Evolutionary conservation across 345 rosid species (phyloP), one percentile per base, ranked within the genome.

Genomic region (Boechera stricta): DNA sequence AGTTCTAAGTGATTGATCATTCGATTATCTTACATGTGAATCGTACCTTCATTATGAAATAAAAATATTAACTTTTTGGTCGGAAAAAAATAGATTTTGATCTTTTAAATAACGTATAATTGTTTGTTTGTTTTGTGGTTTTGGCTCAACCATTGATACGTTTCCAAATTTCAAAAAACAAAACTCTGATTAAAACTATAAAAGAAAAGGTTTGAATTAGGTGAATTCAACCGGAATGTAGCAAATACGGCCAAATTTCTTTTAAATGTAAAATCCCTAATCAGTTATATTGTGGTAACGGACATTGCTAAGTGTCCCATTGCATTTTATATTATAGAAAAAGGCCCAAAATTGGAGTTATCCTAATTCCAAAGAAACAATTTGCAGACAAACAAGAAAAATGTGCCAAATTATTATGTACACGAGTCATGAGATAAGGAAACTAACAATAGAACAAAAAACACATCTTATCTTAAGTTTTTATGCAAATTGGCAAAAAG

Each of bases 381-480:
- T 56, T 71, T 64, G 67, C 47, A 65, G 54, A 71, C 61, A 71
- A 77, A 38, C 67, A 71, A 64, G 81, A 65, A 64, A 77, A 77
- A 64, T 77, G 81, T 71, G 77, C 15, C 72, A 48, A 38, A 64
- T 64, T 77, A 36, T 77, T 51, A n/a, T 51, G 62, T 26, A 77
- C 70, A 76, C 70, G 75, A 69, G 63, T 69, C 67, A 16, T 75
- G 4, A 67, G 73, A 67, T 58, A 29, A 48, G 13, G 73, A 39
- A 26, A 51, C 33, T 11, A 56, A 36, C 5, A 77, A 47, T 0
- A 55, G 28, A 42, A 63, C 11, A 28, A n/a, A 38, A 18, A n/a
- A 71, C 75, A 77, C 4, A 77, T 33, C 65, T 77, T 64, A 71
- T 77, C 72, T 71, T 71, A 10, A 69, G 35, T 52, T 61, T 31